A percentile compares a stretch with the other conserved stretches of the same genome.
phyloP scores from a whole-genome alignment of 2,329 filamentous ascomycete genomes.

The Aspergillus sp. region DNA sequence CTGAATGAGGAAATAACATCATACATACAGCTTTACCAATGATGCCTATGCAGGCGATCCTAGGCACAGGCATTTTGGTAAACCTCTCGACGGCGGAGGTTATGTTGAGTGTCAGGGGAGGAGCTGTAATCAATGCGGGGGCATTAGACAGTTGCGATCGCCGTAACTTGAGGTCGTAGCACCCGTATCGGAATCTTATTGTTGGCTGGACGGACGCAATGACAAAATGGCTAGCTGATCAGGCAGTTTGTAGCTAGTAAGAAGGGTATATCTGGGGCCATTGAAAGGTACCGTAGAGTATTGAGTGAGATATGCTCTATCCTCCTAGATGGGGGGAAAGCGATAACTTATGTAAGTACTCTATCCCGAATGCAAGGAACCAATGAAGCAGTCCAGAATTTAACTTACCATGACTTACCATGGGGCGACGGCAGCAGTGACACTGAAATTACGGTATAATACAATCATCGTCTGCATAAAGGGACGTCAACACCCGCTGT shows the following conservation, averaged over 20 bases:
- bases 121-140: not conserved
- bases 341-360: not conserved
- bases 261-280: too few species aligned
- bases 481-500: too few species aligned
- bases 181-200: too few species aligned
- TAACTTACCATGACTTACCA: constrained; percentile 7
- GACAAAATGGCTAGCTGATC: too few species aligned
- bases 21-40: constrained; percentile 81
- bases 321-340: too few species aligned
- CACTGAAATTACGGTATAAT: not conserved
- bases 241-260: too few species aligned
- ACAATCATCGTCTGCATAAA: not conserved
- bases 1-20: not conserved
- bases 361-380: not conserved
- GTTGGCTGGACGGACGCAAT: too few species aligned
- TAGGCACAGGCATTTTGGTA: constrained; percentile 56
- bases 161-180: too few species aligned
- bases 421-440: not conserved
- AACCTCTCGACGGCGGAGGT: not conserved
- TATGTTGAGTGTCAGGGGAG: not conserved
- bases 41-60: constrained; percentile 88
- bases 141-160: too few species aligned
- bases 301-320: too few species aligned
- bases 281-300: too few species aligned
- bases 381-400: constrained; percentile 9